Conservation (phyloP, 768 basidiomycete genomes). For the Pisolithus orientalis region DNA sequence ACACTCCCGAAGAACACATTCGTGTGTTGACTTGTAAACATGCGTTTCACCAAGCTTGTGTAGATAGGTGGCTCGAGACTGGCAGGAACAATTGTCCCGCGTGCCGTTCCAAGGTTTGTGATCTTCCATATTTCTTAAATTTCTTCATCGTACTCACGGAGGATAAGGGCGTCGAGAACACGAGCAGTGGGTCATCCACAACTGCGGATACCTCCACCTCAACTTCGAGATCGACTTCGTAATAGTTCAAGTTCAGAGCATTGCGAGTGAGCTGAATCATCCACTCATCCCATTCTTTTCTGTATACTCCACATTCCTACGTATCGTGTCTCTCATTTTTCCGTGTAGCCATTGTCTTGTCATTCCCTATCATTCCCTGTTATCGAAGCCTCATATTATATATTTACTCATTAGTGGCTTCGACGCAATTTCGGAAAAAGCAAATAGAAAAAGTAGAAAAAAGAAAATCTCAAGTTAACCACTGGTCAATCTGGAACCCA, state of each 20-base stretch:
- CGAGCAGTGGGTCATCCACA: conserved; percentile 7
- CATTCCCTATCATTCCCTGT: neutral
- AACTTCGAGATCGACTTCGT: neutral
- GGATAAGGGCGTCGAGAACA: conserved; percentile 20
- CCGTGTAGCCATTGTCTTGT: neutral
- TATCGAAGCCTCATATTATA: neutral
- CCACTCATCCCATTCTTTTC: neutral
- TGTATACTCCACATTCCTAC: neutral
- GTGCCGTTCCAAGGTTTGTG: conserved; percentile 68
- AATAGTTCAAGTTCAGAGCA: neutral
- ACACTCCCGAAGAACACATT: conserved; percentile 68
- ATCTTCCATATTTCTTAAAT: neutral
- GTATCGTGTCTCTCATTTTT: neutral
- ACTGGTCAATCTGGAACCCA: neutral
- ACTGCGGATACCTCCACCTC: conserved; percentile 1
- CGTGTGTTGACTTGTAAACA: conserved; percentile 81
- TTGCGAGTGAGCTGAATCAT: neutral
- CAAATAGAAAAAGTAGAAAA: neutral
- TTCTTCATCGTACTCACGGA: neutral
- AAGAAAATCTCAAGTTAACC: neutral
- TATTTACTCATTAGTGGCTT: neutral
- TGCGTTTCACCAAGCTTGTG: conserved; percentile 84
- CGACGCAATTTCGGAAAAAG: too few species aligned
- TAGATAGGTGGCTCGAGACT: conserved; percentile 81
- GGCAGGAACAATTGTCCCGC: conserved; percentile 91